Conservation (phyloP, 495 filamentous ascomycete genomes). For the Cladorrhinum samala region DNA sequence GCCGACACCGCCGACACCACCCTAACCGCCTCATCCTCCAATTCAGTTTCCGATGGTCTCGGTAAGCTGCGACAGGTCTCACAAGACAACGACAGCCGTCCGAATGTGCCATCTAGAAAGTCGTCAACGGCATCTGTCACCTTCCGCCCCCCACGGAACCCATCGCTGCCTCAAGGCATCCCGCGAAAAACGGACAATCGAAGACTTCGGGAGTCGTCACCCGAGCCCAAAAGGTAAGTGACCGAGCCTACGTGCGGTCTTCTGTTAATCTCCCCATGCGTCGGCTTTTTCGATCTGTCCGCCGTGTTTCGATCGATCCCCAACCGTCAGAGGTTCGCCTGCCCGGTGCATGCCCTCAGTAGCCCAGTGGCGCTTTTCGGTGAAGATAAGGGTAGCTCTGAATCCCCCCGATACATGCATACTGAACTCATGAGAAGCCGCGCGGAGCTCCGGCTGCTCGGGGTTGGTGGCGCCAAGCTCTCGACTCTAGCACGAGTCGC, state of each 20-base stretch:
- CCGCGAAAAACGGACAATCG: constrained; percentile 38
- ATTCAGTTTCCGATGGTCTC: constrained; percentile 11
- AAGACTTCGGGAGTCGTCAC: constrained; percentile 40
- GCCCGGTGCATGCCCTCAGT: constrained; percentile 5
- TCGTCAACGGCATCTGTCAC: constrained; percentile 38
- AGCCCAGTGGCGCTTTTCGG: constrained; percentile 20
- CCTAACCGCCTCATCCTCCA: constrained; percentile 17
- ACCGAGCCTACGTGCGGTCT: constrained; percentile 2
- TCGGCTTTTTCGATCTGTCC: neutral
- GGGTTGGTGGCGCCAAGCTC: neutral
- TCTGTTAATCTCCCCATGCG: constrained; percentile 5
- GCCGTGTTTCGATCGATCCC: constrained; percentile 5
- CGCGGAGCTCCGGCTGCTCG: neutral
- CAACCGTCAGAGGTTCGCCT: constrained; percentile 7
- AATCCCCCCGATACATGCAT: neutral
- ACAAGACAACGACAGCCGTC: constrained; percentile 16
- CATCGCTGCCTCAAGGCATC: constrained; percentile 39
- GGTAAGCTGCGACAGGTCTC: constrained; percentile 21
- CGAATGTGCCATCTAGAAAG: constrained; percentile 29
- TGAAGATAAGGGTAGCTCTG: constrained; percentile 5
- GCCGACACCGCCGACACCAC: constrained; percentile 6
- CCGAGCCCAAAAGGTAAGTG: constrained; percentile 42
- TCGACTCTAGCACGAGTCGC: too few species aligned
- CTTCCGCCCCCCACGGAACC: constrained; percentile 36
- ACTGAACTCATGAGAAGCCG: too few species aligned